Evolutionary conservation across 306 rosid genomes (phyloP).

Genomic region (Acacia melanoxylon): DNA sequence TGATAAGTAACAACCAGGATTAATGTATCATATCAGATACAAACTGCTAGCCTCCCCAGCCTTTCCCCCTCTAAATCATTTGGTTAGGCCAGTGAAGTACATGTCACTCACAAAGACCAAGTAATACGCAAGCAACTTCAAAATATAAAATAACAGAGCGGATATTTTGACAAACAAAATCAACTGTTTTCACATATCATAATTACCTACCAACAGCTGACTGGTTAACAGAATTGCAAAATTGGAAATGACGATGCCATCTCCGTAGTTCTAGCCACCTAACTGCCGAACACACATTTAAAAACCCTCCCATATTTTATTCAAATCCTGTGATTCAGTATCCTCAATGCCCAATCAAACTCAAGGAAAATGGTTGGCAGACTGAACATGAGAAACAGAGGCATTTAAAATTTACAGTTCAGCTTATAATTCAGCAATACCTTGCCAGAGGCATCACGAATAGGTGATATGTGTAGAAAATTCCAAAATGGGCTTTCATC

Average conservation of each 20-base stretch:
- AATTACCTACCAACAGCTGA: neutral
- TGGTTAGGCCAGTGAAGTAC: constrained; percentile 27
- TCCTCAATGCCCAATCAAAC: constrained; percentile 12
- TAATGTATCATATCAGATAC: neutral
- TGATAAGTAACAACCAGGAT: neutral
- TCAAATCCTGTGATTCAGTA: neutral
- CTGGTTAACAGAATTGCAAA: constrained; percentile 11
- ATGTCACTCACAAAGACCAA: constrained; percentile 11
- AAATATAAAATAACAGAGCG: neutral
- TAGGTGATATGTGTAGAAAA: constrained; percentile 81
- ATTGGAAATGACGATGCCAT: neutral
- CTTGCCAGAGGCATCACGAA: constrained; percentile 92
- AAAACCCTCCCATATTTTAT: neutral
- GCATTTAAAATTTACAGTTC: constrained; percentile 11
- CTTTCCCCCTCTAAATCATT: constrained; percentile 9
- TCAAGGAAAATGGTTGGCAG: constrained; percentile 11
- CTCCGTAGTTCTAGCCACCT: constrained; percentile 6
- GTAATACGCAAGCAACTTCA: constrained; percentile 13
- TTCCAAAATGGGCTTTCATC: constrained; percentile 93
- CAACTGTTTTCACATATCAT: neutral
- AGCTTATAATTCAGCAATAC: constrained; percentile 45
- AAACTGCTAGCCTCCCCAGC: constrained; percentile 4
- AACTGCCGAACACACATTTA: constrained; percentile 9
- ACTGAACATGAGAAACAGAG: constrained; percentile 9
- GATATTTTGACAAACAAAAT: constrained; percentile 13